These are phyloP conservation scores for Citrus hindsii DNA, from an alignment of 345 rosid species.

Conservation along the genomic window DNA sequence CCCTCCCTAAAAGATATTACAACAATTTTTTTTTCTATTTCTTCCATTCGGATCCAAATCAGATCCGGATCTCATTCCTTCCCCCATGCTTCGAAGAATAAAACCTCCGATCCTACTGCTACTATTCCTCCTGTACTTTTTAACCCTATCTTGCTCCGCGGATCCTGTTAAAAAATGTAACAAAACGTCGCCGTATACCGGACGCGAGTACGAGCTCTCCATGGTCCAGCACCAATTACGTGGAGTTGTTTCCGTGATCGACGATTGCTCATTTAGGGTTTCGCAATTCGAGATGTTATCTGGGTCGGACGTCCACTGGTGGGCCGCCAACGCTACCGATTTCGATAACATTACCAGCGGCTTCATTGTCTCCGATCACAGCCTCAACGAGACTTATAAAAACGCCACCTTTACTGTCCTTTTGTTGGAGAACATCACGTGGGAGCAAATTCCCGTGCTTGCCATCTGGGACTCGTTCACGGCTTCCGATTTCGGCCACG, in stretches of 20 bases:
- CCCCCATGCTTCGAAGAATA: slow-evolving; percentile 39
- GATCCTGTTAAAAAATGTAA: slow-evolving; percentile 52
- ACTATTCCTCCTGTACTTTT: slow-evolving; percentile 31
- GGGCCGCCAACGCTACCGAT: slow-evolving; percentile 59
- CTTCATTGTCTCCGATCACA: slow-evolving; percentile 55
- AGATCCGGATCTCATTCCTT: slow-evolving; percentile 15
- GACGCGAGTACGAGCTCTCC: slow-evolving; percentile 58
- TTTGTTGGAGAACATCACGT: slow-evolving; percentile 47
- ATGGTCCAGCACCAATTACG: slow-evolving; percentile 93
- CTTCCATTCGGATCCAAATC: slow-evolving; percentile 24
- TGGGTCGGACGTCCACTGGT: slow-evolving; percentile 76
- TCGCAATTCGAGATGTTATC: slow-evolving; percentile 79
- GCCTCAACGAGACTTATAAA: slow-evolving; percentile 60
- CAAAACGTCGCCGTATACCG: slow-evolving; percentile 58
- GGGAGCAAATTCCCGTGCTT: slow-evolving; percentile 60
- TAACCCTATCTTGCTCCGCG: slow-evolving; percentile 34
- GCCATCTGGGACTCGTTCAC: slow-evolving; percentile 71
- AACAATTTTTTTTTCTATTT: neutral
- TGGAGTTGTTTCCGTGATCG: slow-evolving; percentile 60
- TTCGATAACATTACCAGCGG: slow-evolving; percentile 70
- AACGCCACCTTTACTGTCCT: slow-evolving; percentile 60
- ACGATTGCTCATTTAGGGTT: slow-evolving; percentile 81
- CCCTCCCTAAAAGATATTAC: too few species aligned
- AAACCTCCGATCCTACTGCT: slow-evolving; percentile 28
- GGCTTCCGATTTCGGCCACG: slow-evolving; percentile 78